These are phyloP conservation scores for Leccinellum albellum DNA, from an alignment of 768 basidiomycete species.

Conservation along the genomic window DNA sequence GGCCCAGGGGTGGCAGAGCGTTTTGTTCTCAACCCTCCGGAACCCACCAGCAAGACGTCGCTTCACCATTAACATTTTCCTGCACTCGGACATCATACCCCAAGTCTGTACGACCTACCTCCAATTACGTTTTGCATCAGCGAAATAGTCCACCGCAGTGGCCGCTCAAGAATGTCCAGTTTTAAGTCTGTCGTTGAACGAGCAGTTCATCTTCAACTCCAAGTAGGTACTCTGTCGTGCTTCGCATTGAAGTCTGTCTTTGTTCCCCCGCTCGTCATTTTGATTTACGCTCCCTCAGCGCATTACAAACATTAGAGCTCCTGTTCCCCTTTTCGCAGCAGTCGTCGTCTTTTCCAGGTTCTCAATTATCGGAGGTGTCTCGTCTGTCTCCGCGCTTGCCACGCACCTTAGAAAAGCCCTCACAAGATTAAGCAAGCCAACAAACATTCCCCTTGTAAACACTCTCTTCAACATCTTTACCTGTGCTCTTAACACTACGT, in stretches of 20 bases:
- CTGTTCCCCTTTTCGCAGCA: slow-evolving; percentile 3
- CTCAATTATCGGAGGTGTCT: slow-evolving; percentile 1
- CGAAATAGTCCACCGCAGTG: background rate
- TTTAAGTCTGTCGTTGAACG: slow-evolving; percentile 11
- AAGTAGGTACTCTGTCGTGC: slow-evolving; percentile 3
- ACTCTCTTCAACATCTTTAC: slow-evolving; percentile 11
- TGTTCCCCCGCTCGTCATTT: background rate
- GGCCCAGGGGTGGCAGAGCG: background rate
- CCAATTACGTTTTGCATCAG: background rate
- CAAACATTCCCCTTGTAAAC: background rate
- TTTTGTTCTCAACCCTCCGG: background rate
- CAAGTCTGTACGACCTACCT: background rate
- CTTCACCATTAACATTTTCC: background rate
- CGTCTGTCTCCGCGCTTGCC: slow-evolving; percentile 1
- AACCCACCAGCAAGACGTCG: background rate
- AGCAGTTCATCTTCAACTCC: slow-evolving; percentile 2
- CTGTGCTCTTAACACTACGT: slow-evolving; percentile 14
- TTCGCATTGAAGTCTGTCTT: background rate
- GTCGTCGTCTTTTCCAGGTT: slow-evolving; percentile 11
- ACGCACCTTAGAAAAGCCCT: slow-evolving; percentile 5
- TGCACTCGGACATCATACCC: background rate
- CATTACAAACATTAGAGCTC: slow-evolving; percentile 1
- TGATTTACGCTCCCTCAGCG: background rate
- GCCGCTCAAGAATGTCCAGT: background rate
- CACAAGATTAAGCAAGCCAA: background rate